phyloP scores from a whole-genome alignment of 2,329 filamentous ascomycete genomes.

The Paecilomyces variotii region DNA sequence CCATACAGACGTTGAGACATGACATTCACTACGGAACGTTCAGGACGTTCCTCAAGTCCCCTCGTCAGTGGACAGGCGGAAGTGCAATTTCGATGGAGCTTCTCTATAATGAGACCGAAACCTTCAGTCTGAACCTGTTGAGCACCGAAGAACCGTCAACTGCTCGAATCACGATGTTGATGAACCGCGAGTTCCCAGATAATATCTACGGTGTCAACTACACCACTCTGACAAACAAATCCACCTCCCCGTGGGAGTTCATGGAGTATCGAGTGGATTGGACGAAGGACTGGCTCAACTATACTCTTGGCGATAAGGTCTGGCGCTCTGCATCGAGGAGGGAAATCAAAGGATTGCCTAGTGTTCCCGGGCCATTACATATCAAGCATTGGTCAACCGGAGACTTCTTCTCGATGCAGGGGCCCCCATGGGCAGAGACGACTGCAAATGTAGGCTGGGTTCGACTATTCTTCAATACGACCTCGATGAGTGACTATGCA shows the following conservation, averaged over 20 bases:
- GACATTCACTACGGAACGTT: conserved; percentile 45
- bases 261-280: conserved; percentile 43
- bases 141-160: conserved; percentile 33
- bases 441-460: conserved; percentile 39
- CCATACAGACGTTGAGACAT: conserved; percentile 34
- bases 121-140: conserved; percentile 37
- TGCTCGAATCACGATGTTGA: conserved; percentile 34
- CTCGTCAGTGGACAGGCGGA: conserved; percentile 23
- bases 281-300: conserved; percentile 36
- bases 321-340: conserved; percentile 26
- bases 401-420: conserved; percentile 37
- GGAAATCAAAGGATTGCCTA: conserved; percentile 27
- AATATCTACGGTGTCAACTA: conserved; percentile 34
- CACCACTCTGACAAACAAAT: conserved; percentile 24
- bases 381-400: conserved; percentile 45
- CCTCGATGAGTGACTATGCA: conserved; percentile 26
- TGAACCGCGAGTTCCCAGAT: conserved; percentile 31
- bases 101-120: conserved; percentile 38
- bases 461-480: conserved; percentile 45
- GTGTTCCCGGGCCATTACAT: conserved; percentile 34
- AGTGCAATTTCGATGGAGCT: conserved; percentile 41
- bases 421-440: conserved; percentile 34
- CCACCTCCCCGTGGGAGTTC: conserved; percentile 35
- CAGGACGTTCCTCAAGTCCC: conserved; percentile 35
- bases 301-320: conserved; percentile 33